Base-by-base conservation (phyloP, 2,329 filamentous ascomycete species). In the Fusarium nisikadoi region DNA sequence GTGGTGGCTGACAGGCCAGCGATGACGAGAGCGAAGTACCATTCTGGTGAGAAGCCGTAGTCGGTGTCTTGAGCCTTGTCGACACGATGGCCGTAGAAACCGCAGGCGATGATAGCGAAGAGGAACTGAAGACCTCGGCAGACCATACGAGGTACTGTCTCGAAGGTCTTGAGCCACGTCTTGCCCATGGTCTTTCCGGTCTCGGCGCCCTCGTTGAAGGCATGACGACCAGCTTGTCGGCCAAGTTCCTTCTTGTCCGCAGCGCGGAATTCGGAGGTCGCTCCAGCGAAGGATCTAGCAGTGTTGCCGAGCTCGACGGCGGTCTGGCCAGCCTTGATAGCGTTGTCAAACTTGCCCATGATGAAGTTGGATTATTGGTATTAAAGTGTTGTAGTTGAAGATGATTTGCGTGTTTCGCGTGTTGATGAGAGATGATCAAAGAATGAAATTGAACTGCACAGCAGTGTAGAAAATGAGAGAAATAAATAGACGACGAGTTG, bases 41-140 rank as follows among this genome's bases (percentile, higher is more conserved):
- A 93, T 78, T 88, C 88, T 2, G 86, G 79, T 1, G 82, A 79
- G 76, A 89, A 85, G 16, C 83, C 78, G n/a, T 77, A 70, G 57
- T 78, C 79, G 41, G 70, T 74, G 25, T 77, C 75, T 55, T 73
- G 75, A 27, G 88, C 87, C 10, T 80, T 76, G 65, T 85, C 79
- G 65, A 85, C 80, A 63, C 91, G 89, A 65, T 85, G 82, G 19
- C 88, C 91, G 75, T 93, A 95, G 62, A 94, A 86, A 29, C 90
- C 93, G 61, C 89, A 86, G 57, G 92, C 89, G 45, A 91, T 87
- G 64, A 94, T 82, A 49, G 88, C 92, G 75, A 93, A 86, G 76
- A 93, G 82, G 77, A 94, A 88, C 78, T 95, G 93, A 36, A 93
- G 80, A 76, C 90, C 85, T 68, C 92, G 91, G 20, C 91, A 83